Base-by-base conservation (phyloP, 306 rosid species). In the Inga oerstediana region DNA sequence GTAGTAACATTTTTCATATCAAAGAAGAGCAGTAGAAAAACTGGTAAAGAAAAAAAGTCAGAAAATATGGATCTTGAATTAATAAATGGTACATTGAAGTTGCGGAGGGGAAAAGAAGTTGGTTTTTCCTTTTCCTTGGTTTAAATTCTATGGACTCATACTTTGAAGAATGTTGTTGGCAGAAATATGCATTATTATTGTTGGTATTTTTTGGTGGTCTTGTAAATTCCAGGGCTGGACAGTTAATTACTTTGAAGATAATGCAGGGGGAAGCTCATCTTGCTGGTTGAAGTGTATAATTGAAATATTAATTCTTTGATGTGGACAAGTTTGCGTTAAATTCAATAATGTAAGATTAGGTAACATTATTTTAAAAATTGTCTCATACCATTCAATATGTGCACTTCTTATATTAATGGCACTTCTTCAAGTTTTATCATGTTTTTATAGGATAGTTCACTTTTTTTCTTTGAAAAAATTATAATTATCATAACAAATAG, bases 151-250 rank as follows among this genome's bases (percentile, higher is more conserved):
- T 44, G 75, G 71, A 56, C 7, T 22, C 7, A 4, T 41, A 39
- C 7, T 20, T 39, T 67, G 58, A 76, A 68, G 20, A 34, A 20
- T 58, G 7, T 7, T 20, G 82, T 39, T 34, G 62, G 69, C 17
- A 56, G 59, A 76, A 70, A 69, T 37, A 48, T 45, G 39, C 41
- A 34, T 52, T 5, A 51, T 48, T 54, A 16, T 1, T 22, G 71
- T 46, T 51, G 77, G 4, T 11, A 51, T 24, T 75, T 24, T 68
- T 82, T 11, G 72, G 65, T 82, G 73, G 61, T 62, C 48, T 8
- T 44, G 35, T 49, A 69, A 73, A 58, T 45, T 74, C 34, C 54
- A 61, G 67, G 15, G 35, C 35, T 61, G 67, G 35, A 13, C 41
- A 30, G 69, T 27, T 11, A 27, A 12, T 13, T 27, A 30, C 8